Base-by-base conservation (phyloP, 2,329 filamentous ascomycete genomes). In the Neonectria ditissima region DNA sequence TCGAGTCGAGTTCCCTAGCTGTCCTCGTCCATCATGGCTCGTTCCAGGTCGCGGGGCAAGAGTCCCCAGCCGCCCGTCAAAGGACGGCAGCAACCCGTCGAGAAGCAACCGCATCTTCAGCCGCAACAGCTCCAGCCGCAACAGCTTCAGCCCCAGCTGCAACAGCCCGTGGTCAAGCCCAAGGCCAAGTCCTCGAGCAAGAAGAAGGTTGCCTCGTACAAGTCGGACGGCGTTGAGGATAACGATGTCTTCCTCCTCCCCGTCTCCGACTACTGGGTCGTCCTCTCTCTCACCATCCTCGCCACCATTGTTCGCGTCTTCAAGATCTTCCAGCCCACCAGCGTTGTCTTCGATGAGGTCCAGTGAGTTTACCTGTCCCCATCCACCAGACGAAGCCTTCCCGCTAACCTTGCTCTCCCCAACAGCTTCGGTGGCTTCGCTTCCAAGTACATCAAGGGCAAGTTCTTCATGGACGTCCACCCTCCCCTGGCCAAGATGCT, bases 401-500 rank as follows among this genome's bases (percentile, higher is more conserved):
- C 44, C 34, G 56, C 71, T 73, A 65, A 72, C 62, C 14, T n/a
- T 44, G 30, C 20, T 52, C 52, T 45, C 45, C 45, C 26, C 26
- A 67, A 69, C 75, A 97, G 94, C 82, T 99, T 99, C 79, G 96
- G 96, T 79, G 96, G 96, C 52, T 99, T 99, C 78, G 96, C 96
- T 69, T 93, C 92, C 73, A 99, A 99, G 81, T 99, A 99, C 80
- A 98, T 99, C 86, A 98, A 99, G 85, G 96, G 96, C 76, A 91
- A 87, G 78, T 99, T 99, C 87, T 99, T 99, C 81, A 99, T 99
- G 96, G 96, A 99, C 78, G 96, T 99, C n/a, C 96, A 99, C 78
- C 96, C 96, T 32, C 96, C 96, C 48, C 86, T 99, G 65, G 96
- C 96, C 70, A 99, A 99, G 84, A 89, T 99, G 77, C 89, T 99